Percentiles rank a stretch among this genome's conserved stretches.
Evolutionary conservation across 805 yeast genomes (phyloP).

Genomic region (Schwanniomyces yamadae): DNA sequence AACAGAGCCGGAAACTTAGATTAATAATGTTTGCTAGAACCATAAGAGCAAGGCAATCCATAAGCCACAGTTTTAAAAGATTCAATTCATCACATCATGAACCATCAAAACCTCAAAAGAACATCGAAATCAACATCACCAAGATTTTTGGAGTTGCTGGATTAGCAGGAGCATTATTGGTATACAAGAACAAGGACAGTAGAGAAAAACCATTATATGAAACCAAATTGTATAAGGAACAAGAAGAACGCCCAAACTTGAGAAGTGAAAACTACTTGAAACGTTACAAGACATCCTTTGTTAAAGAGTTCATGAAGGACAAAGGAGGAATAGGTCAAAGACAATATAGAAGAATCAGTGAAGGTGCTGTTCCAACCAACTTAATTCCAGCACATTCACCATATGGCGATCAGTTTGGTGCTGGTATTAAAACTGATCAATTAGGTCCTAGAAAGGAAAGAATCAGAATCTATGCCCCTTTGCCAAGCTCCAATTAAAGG

Average conservation of each 20-base stretch:
- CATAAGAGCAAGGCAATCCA: constrained; percentile 3
- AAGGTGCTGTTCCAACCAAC: constrained; percentile 28
- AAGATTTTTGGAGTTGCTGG: constrained; percentile 43
- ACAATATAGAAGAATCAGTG: constrained; percentile 35
- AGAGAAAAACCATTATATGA: constrained; percentile 37
- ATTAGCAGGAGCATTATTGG: constrained; percentile 35
- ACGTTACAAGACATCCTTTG: constrained; percentile 42
- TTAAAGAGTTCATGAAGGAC: constrained; percentile 41
- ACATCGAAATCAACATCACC: constrained; percentile 37
- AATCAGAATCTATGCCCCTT: constrained; percentile 40
- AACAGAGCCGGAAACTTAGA: too few relatives aligned
- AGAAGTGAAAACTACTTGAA: constrained; percentile 38
- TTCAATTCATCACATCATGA: constrained; percentile 19
- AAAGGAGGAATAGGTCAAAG: constrained; percentile 47
- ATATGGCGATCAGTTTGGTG: constrained; percentile 40
- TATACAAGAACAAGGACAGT: constrained; percentile 29
- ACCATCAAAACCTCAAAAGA: constrained; percentile 21
- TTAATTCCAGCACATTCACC: constrained; percentile 44
- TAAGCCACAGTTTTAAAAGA: constrained; percentile 15
- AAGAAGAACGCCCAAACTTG: constrained; percentile 29
- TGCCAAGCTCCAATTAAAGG: constrained; percentile 5
- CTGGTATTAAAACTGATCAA: constrained; percentile 41
- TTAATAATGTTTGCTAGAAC: constrained; percentile 13
- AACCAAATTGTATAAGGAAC: constrained; percentile 37
- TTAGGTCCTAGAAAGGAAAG: constrained; percentile 48